These are phyloP conservation scores for Leucocoprinus sp. DNA, from an alignment of 768 basidiomycete species.

Conservation along the genomic window DNA sequence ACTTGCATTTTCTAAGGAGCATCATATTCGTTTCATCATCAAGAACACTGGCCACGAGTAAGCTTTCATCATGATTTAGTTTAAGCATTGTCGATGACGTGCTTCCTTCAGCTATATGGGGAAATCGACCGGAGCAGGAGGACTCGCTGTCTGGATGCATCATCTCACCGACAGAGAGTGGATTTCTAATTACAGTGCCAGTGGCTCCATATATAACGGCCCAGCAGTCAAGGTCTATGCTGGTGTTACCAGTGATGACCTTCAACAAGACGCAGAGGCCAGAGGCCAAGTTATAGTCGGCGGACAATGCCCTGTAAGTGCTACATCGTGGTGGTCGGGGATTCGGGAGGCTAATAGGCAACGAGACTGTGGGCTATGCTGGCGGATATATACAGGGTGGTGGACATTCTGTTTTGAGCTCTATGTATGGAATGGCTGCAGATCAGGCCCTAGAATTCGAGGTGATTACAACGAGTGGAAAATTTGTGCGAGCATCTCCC, in stretches of 20 bases:
- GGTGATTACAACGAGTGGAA: conserved; percentile 34
- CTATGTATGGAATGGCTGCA: conserved; percentile 18
- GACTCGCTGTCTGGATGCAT: conserved; percentile 17
- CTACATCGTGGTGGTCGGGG: too few relatives aligned
- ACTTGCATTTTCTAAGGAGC: conserved; percentile 16
- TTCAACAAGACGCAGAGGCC: conserved; percentile 10
- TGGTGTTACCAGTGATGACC: conserved; percentile 14
- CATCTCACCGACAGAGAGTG: conserved; percentile 14
- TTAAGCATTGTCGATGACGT: neutral
- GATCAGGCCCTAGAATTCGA: conserved; percentile 27
- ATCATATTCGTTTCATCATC: conserved; percentile 18
- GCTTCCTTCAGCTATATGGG: conserved; percentile 14
- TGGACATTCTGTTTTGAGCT: conserved; percentile 22
- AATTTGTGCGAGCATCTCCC: conserved; percentile 27
- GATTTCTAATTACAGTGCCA: conserved; percentile 13
- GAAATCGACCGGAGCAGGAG: conserved; percentile 17
- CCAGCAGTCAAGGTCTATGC: conserved; percentile 17
- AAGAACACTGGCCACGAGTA: conserved; percentile 19
- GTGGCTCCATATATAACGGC: conserved; percentile 11
- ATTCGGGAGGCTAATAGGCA: neutral
- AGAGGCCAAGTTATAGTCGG: conserved; percentile 13
- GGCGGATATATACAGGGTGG: conserved; percentile 36
- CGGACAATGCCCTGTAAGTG: conserved; percentile 16
- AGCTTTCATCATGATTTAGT: neutral
- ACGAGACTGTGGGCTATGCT: conserved; percentile 28